A percentile compares a stretch with the other conserved stretches of the same genome.
phyloP scores from a whole-genome alignment of 306 rosid genomes.

The Hippophae gyantsensis region DNA sequence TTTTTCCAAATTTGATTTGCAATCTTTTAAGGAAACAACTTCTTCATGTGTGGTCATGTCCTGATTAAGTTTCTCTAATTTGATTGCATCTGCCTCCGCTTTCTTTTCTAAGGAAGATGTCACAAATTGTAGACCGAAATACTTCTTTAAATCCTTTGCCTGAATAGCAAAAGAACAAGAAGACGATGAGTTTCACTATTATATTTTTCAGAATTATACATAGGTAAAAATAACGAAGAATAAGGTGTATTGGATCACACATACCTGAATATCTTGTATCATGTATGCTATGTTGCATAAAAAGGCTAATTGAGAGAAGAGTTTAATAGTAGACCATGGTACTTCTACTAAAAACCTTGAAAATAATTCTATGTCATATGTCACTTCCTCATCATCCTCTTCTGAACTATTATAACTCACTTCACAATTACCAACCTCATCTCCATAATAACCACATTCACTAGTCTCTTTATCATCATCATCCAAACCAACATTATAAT shows the following conservation, averaged over 20 bases:
- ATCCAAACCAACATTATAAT: constrained; percentile 25
- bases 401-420: constrained; percentile 43
- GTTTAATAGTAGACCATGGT: constrained; percentile 60
- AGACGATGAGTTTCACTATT: background rate
- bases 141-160: constrained; percentile 58
- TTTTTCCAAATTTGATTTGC: constrained; percentile 23
- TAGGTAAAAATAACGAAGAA: background rate
- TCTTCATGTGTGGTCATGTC: constrained; percentile 27
- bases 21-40: constrained; percentile 17
- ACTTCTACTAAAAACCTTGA: constrained; percentile 46
- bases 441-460: constrained; percentile 43
- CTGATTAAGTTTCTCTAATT: constrained; percentile 28
- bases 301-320: constrained; percentile 64
- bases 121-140: constrained; percentile 51
- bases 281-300: constrained; percentile 83
- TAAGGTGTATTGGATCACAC: constrained; percentile 1
- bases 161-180: constrained; percentile 29
- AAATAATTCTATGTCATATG: constrained; percentile 41
- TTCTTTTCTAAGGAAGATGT: constrained; percentile 78
- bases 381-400: constrained; percentile 29
- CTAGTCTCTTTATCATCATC: constrained; percentile 23
- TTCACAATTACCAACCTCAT: constrained; percentile 35
- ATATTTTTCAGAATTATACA: background rate
- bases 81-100: constrained; percentile 41
- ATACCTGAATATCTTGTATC: constrained; percentile 67